These are phyloP conservation scores for Chaetomium globosum DNA, from an alignment of 2,329 filamentous ascomycete genomes.

Conservation along the genomic window DNA sequence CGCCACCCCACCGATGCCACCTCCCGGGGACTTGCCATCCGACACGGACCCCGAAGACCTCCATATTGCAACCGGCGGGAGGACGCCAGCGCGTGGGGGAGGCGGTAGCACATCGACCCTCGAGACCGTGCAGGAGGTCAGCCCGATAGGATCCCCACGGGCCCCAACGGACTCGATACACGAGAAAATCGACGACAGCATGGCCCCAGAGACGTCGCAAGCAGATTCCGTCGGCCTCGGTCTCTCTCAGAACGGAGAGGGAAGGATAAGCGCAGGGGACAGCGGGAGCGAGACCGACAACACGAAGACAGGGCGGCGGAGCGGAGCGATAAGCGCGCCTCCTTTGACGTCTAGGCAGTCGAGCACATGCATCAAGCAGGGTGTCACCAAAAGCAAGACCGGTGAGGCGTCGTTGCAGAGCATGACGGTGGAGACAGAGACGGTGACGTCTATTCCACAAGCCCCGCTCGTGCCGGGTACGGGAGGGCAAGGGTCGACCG, in stretches of 20 bases:
- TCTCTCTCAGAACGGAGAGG: conserved; percentile 49
- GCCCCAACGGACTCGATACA: conserved; percentile 52
- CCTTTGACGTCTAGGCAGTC: conserved; percentile 66
- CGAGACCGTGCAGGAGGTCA: conserved; percentile 91
- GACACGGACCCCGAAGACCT: conserved; percentile 59
- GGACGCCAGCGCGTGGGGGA: conserved; percentile 62
- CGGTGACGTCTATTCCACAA: conserved; percentile 87
- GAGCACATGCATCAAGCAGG: conserved; percentile 65
- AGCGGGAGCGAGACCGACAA: conserved; percentile 68
- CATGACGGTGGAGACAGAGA: conserved; percentile 98
- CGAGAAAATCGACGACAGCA: conserved; percentile 57
- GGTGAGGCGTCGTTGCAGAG: conserved; percentile 77
- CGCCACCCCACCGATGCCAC: conserved; percentile 49
- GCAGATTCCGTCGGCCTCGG: conserved; percentile 47
- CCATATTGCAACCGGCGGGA: conserved; percentile 55
- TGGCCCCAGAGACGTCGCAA: conserved; percentile 48
- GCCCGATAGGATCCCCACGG: conserved; percentile 71
- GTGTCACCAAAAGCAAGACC: conserved; percentile 65
- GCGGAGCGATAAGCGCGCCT: conserved; percentile 49
- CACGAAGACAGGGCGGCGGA: conserved; percentile 49
- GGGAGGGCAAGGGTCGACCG: conserved; percentile 65
- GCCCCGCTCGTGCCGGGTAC: conserved; percentile 69
- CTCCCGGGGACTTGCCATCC: conserved; percentile 45
- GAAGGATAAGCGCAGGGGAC: conserved; percentile 59
- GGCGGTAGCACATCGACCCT: conserved; percentile 65